Evolutionary conservation across 2,329 filamentous ascomycete genomes (phyloP).

Genomic region (Paramyrothecium sp.): DNA sequence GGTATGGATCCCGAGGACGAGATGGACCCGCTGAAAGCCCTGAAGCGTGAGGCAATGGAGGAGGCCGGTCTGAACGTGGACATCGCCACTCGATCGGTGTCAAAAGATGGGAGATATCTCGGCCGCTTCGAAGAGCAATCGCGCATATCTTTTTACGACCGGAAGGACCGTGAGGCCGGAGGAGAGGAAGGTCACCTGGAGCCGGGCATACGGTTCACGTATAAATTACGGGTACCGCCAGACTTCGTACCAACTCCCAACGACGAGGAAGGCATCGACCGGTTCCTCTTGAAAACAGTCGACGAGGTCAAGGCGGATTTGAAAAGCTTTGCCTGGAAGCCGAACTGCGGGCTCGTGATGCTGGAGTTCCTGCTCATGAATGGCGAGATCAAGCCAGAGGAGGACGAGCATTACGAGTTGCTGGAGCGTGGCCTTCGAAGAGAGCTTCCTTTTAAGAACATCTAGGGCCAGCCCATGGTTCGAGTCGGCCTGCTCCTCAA

Average conservation of each 20-base stretch:
- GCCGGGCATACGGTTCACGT: conserved; percentile 35
- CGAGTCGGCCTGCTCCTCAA: background rate
- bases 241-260: conserved; percentile 17
- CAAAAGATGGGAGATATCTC: conserved; percentile 11
- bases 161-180: conserved; percentile 27
- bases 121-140: conserved; percentile 20
- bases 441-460: conserved; percentile 21
- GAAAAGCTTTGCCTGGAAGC: conserved; percentile 28
- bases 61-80: conserved; percentile 29
- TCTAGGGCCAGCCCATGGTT: background rate
- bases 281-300: conserved; percentile 24
- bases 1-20: conserved; percentile 28
- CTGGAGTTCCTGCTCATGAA: conserved; percentile 33
- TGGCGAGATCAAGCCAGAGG: conserved; percentile 18
- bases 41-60: conserved; percentile 30
- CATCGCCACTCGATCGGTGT: conserved; percentile 15
- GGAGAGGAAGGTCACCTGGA: conserved; percentile 31
- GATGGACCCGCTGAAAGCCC: conserved; percentile 21
- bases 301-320: conserved; percentile 27
- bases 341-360: conserved; percentile 38
- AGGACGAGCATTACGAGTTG: conserved; percentile 17
- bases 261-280: conserved; percentile 24
- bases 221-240: conserved; percentile 28
- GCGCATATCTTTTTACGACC: conserved; percentile 31
- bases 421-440: conserved; percentile 20